Conservation (phyloP, 2,329 filamentous ascomycete genomes). For the Cladorrhinum sp. region DNA sequence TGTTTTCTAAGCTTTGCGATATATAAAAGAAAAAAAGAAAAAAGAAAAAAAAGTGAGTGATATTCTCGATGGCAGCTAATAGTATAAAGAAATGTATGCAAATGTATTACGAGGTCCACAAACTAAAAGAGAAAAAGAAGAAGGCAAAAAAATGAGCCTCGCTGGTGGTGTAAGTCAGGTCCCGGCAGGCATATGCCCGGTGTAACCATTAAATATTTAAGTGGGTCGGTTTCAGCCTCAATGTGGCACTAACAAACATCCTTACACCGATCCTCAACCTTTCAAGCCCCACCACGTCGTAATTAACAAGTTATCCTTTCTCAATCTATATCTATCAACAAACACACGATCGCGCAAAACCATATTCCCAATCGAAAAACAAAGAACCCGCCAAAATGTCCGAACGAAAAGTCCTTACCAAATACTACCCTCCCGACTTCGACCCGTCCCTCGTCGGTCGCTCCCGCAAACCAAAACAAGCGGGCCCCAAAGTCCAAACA, state of each 20-base stretch:
- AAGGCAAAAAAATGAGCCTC: too few species aligned
- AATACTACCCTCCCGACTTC: constrained; percentile 68
- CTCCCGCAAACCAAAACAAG: constrained; percentile 64
- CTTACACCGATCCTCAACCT: background rate
- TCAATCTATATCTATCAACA: background rate
- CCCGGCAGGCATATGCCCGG: too few species aligned
- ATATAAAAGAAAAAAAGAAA: too few species aligned
- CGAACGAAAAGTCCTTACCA: constrained; percentile 42
- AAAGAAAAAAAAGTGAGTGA: too few species aligned
- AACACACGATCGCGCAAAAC: background rate
- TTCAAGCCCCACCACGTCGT: background rate
- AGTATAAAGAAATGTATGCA: too few species aligned
- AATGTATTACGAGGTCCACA: too few species aligned
- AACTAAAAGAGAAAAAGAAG: too few species aligned
- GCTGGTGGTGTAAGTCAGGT: too few species aligned
- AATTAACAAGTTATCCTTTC: too few species aligned
- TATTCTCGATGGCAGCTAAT: too few species aligned
- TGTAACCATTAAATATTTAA: background rate
- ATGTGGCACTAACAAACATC: background rate
- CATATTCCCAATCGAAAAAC: background rate
- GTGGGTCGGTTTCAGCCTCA: background rate
- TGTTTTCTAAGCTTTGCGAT: too few species aligned
- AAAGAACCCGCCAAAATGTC: constrained; percentile 35
- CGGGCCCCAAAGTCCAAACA: constrained; percentile 76
- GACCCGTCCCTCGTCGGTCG: constrained; percentile 79